Conservation (phyloP, 116 monocot genomes). For the Cymodocea nodosa region DNA sequence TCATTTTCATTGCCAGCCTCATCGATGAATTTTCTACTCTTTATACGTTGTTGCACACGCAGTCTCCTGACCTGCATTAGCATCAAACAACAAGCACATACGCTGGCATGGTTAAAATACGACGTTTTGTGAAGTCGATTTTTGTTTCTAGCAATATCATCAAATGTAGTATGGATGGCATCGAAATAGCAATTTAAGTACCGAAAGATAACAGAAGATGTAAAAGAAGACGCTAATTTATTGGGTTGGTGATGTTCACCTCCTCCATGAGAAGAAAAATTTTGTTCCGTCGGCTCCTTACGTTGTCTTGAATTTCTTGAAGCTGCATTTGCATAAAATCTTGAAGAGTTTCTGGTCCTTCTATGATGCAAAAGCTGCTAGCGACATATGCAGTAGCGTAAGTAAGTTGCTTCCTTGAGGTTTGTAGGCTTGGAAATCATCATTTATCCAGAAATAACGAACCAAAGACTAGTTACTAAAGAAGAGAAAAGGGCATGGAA, state of each 20-base stretch:
- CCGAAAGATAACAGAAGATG: no score
- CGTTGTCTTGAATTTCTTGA: conserved; percentile 91
- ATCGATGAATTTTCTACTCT: conserved; percentile 30
- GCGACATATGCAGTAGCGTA: no score
- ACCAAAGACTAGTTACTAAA: no score
- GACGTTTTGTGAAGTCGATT: neutral
- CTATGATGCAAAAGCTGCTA: conserved; percentile 86
- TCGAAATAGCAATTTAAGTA: no score
- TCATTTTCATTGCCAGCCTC: conserved; percentile 51
- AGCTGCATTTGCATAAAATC: conserved; percentile 74
- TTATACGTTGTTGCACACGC: conserved; percentile 79
- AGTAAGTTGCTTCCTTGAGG: no score
- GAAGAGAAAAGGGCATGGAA: no score
- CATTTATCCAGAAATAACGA: no score
- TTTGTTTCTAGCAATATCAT: no score
- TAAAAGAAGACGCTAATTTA: neutral
- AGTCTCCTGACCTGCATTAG: conserved; percentile 62
- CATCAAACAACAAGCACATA: neutral
- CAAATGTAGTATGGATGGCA: no score
- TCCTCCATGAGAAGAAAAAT: conserved; percentile 99
- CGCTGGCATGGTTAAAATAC: neutral
- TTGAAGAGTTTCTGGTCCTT: conserved; percentile 89
- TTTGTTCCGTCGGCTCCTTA: conserved; percentile 76
- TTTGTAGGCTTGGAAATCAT: neutral
- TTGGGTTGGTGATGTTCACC: conserved; percentile 15